Evolutionary conservation across 2,329 filamentous ascomycete species (phyloP).

Genomic region (Elsinoe batatas): DNA sequence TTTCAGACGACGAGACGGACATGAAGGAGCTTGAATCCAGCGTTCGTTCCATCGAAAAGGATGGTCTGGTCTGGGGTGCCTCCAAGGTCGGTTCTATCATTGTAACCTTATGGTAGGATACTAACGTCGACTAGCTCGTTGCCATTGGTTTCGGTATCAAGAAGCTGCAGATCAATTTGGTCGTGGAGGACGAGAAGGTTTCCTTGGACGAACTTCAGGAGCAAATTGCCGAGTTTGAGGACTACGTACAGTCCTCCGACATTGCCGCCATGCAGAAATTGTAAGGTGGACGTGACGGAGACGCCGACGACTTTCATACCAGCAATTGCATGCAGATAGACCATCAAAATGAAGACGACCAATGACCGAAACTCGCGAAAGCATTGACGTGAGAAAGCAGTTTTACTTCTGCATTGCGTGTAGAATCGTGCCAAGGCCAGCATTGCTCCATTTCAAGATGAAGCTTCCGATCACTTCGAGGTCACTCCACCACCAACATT

Average conservation of each 20-base stretch:
- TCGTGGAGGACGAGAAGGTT: conserved; percentile 95
- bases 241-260: conserved; percentile 92
- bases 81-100: conserved; percentile 45
- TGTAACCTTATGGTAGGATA: background rate
- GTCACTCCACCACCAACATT: background rate
- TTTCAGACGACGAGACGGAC: conserved; percentile 78
- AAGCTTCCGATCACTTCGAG: background rate
- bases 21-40: conserved; percentile 71
- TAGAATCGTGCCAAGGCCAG: background rate
- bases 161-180: conserved; percentile 98
- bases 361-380: background rate
- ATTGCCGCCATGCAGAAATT: conserved; percentile 86
- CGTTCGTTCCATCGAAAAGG: conserved; percentile 77
- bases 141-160: conserved; percentile 94
- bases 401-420: background rate
- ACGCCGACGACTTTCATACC: background rate
- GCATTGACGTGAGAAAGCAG: background rate
- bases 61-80: conserved; percentile 92
- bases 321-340: conserved; percentile 12
- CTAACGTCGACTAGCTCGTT: conserved; percentile 46
- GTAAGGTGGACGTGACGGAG: conserved; percentile 42
- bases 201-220: conserved; percentile 79
- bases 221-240: conserved; percentile 77
- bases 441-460: background rate
- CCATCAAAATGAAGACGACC: conserved; percentile 3